A percentile compares a stretch with the other conserved stretches of the same genome.
Evolutionary conservation across 2,329 filamentous ascomycete genomes (phyloP).

Genomic region (Phialophora verrucosa): DNA sequence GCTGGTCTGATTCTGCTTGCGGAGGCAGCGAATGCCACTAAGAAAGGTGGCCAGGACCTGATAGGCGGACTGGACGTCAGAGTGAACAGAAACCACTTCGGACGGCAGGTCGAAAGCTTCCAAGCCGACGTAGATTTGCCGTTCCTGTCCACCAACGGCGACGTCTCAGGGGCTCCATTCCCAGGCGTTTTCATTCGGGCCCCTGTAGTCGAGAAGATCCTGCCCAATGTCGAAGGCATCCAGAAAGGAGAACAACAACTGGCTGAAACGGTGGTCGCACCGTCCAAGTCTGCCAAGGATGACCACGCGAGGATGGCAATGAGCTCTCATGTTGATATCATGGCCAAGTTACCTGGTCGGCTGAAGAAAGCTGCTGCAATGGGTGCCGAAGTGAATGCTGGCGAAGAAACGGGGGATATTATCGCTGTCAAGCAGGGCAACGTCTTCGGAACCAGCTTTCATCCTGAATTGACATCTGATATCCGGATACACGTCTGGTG

Average conservation of each 20-base stretch:
- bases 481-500: constrained; percentile 92
- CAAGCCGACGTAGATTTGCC: constrained; percentile 74
- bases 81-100: constrained; percentile 94
- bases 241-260: constrained; percentile 56
- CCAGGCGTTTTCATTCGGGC: constrained; percentile 91
- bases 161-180: constrained; percentile 60
- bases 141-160: constrained; percentile 60
- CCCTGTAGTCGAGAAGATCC: constrained; percentile 84
- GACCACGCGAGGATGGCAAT: constrained; percentile 53
- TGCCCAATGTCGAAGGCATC: constrained; percentile 60
- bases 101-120: constrained; percentile 90
- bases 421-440: constrained; percentile 90
- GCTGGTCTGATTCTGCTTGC: constrained; percentile 91
- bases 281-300: constrained; percentile 57
- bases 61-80: constrained; percentile 90
- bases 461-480: constrained; percentile 90
- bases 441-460: constrained; percentile 92
- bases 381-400: constrained; percentile 46
- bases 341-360: constrained; percentile 62
- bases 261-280: constrained; percentile 63
- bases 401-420: constrained; percentile 68
- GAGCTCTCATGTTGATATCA: constrained; percentile 61
- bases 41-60: constrained; percentile 88
- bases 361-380: constrained; percentile 57
- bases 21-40: constrained; percentile 84